phyloP scores from a whole-genome alignment of 148 eudicot genomes.

The Camellia sinensis region DNA sequence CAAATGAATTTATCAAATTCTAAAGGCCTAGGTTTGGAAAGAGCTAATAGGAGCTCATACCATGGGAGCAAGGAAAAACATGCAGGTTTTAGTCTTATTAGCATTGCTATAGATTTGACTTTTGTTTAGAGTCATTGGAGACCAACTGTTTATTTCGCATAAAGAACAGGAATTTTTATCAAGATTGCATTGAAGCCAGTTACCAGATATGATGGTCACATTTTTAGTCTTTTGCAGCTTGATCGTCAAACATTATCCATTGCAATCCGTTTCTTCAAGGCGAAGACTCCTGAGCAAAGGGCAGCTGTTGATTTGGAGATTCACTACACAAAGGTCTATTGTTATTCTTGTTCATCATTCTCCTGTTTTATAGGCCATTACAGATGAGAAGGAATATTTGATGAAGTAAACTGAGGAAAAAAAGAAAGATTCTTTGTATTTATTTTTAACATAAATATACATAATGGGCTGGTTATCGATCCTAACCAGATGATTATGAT shows the following conservation, averaged over 20 bases:
- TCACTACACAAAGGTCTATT: constrained; percentile 75
- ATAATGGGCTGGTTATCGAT: no score
- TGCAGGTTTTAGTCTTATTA: neutral
- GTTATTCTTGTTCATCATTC: constrained; percentile 4
- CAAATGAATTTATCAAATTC: neutral
- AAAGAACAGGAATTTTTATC: neutral
- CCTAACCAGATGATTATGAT: no score
- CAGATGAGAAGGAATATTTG: neutral
- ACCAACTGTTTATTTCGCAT: neutral
- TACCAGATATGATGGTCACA: neutral
- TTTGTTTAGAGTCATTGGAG: neutral
- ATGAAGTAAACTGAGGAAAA: neutral
- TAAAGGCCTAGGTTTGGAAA: neutral
- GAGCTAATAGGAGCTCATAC: neutral
- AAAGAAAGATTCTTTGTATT: neutral
- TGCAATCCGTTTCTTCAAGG: constrained; percentile 76
- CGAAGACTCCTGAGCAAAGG: constrained; percentile 91
- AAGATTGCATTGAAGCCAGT: neutral
- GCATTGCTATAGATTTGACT: neutral
- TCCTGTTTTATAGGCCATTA: neutral
- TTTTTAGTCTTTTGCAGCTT: constrained; percentile 45
- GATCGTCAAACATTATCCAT: constrained; percentile 71
- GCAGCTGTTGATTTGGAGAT: constrained; percentile 99
- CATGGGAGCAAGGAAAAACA: neutral
- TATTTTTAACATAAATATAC: no score